Evolutionary conservation across 73 alveolate species (phyloP), one percentile per base, ranked within the genome.

Genomic region (Paramecium bursaria): DNA sequence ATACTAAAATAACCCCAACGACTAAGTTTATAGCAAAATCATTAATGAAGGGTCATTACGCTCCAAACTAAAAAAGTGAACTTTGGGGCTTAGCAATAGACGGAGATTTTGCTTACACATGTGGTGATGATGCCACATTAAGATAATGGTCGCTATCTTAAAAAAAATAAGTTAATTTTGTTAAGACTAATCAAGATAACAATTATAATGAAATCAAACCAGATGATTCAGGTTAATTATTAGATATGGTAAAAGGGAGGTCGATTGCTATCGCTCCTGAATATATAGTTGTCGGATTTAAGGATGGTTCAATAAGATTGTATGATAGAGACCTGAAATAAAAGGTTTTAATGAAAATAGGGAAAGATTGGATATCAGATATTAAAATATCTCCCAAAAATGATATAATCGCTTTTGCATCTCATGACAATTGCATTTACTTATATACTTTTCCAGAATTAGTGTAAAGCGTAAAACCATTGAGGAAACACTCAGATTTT

Each of bases 271-370:
- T 95, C 2, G 74, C 92, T 15, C 95, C 95, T 14, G 93, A 95
- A 57, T 96, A 96, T 9, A 86, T 91, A 35, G 98, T 98, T 1
- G 91, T 96, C 4, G 99, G 98, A 7, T 96, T 96, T 79, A 93
- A 91, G 76, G 98, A 94, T 76, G 99, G 99, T 6, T 91, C 91
- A 35, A 92, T 94, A 73, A 88, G 92, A 91, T 57, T 96, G n/a
- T 94, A 91, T 86, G 94, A 93, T 87, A 93, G 82, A 15, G 82
- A 67, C 14, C 21, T 35, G 21, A 67, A 67, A 42, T 35, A 67
- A 17, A 67, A 42, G 39, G 33, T 13, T 17, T 67, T 39, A 10
- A 39, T 35, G 10, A 67, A 67, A 39, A 42, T 67, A 9, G 80
- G 55, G 2, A 61, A 61, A 13, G 80, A 61, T 30, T 61, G 80